Evolutionary conservation across 495 filamentous ascomycete genomes (phyloP).

Genomic region (Clohesyomyces aquaticus): DNA sequence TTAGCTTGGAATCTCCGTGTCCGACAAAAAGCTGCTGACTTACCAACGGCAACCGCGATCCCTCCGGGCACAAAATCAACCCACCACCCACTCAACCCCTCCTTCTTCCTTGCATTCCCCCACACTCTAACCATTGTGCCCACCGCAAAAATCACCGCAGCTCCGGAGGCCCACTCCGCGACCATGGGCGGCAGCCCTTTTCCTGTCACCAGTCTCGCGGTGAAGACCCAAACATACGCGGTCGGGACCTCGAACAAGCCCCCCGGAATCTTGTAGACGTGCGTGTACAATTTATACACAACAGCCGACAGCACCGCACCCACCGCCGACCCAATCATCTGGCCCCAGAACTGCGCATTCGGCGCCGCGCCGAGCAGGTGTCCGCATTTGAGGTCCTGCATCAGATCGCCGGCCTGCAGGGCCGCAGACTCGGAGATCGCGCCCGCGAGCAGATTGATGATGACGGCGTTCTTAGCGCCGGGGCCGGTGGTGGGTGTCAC

Average conservation of each 20-base stretch:
- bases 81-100: slow-evolving; percentile 56
- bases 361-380: slow-evolving; percentile 90
- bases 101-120: slow-evolving; percentile 48
- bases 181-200: slow-evolving; percentile 84
- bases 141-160: slow-evolving; percentile 68
- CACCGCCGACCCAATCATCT: slow-evolving; percentile 86
- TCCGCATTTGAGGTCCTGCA: slow-evolving; percentile 98
- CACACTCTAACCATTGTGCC: slow-evolving; percentile 70
- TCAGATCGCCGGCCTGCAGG: slow-evolving; percentile 92
- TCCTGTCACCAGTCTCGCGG: slow-evolving; percentile 90
- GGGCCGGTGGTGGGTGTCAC: slow-evolving; percentile 66
- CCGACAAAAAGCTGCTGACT: slow-evolving; percentile 34
- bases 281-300: slow-evolving; percentile 90
- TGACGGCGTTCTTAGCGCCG: slow-evolving; percentile 73
- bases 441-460: slow-evolving; percentile 94
- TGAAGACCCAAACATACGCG: slow-evolving; percentile 95
- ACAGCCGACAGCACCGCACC: slow-evolving; percentile 84
- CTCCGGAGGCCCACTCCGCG: slow-evolving; percentile 71
- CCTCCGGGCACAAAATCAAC: slow-evolving; percentile 77
- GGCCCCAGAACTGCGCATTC: slow-evolving; percentile 94
- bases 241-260: slow-evolving; percentile 92
- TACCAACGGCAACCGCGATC: slow-evolving; percentile 89
- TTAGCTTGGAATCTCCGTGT: no score
- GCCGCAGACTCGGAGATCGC: slow-evolving; percentile 87
- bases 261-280: slow-evolving; percentile 84